Percentiles rank a stretch among this genome's conserved stretches.
These are phyloP conservation scores for Zizania latifolia DNA, from an alignment of 176 grass and related monocot genomes.

Conservation along the genomic window DNA sequence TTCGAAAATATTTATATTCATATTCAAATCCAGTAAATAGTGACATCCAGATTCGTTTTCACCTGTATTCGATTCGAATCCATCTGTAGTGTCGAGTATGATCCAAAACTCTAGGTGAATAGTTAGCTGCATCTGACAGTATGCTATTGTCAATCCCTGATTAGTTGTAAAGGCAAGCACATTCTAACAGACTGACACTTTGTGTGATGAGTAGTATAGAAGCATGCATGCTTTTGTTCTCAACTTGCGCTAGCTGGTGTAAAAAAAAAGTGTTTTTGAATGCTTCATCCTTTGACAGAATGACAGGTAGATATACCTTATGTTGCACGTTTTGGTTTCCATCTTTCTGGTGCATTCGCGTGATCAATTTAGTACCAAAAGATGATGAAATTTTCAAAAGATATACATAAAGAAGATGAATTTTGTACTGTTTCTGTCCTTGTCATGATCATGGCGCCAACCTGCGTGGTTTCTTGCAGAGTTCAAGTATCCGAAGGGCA, in stretches of 20 bases:
- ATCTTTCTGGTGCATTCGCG: background rate
- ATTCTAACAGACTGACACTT: slow-evolving; percentile 32
- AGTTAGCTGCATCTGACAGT: background rate
- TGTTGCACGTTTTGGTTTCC: slow-evolving; percentile 31
- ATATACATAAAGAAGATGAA: background rate
- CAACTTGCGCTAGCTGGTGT: background rate
- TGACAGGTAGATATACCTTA: slow-evolving; percentile 16
- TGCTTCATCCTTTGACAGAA: slow-evolving; percentile 16
- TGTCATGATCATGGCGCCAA: background rate
- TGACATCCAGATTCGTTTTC: no score
- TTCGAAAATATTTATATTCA: no score
- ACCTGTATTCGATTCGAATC: no score
- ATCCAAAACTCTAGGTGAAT: background rate
- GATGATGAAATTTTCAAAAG: background rate
- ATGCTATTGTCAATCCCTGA: background rate
- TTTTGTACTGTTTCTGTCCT: background rate
- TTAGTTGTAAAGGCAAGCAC: slow-evolving; percentile 28
- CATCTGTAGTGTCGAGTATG: no score
- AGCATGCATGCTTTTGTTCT: slow-evolving; percentile 1
- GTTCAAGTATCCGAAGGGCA: slow-evolving; percentile 60
- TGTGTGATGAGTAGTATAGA: slow-evolving; percentile 9
- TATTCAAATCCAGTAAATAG: no score
- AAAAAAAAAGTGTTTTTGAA: background rate
- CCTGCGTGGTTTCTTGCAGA: slow-evolving; percentile 35
- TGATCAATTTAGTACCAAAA: background rate